Conservation (phyloP, 2,329 filamentous ascomycete species). For the Zymoseptoria ardabiliae region DNA sequence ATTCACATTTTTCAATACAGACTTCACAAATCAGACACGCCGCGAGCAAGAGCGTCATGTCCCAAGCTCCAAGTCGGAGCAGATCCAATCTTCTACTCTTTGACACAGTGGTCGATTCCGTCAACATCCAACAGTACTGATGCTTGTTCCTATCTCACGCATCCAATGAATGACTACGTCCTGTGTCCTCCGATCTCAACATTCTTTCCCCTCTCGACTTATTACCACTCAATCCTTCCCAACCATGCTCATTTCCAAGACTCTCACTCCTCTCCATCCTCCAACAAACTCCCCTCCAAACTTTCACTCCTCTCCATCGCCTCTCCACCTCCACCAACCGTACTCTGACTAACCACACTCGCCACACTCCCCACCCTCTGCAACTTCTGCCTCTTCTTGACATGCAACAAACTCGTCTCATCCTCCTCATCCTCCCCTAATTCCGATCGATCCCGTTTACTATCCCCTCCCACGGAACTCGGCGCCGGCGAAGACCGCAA, state of each 20-base stretch:
- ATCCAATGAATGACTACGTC: no score
- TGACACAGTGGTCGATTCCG: no score
- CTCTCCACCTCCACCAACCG: conserved; percentile 7
- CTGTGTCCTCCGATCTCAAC: no score
- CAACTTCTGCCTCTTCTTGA: conserved; percentile 34
- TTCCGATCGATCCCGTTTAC: conserved; percentile 29
- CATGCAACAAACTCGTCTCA: conserved; percentile 22
- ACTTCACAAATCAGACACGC: no score
- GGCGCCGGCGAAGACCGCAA: conserved; percentile 13
- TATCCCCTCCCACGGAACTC: conserved; percentile 15
- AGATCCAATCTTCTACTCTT: no score
- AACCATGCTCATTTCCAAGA: conserved; percentile 11
- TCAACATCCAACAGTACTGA: no score
- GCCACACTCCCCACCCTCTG: conserved; percentile 29
- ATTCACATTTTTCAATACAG: no score
- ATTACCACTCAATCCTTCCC: conserved; percentile 22
- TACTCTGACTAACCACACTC: conserved; percentile 25
- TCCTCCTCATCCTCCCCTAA: conserved; percentile 26
- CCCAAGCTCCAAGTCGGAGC: no score
- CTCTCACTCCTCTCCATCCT: conserved; percentile 7
- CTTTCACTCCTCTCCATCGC: conserved; percentile 29
- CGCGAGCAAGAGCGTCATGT: no score
- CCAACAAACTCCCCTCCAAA: conserved; percentile 31
- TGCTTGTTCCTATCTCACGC: no score
- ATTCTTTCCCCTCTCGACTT: not conserved